A percentile compares a stretch with the other conserved stretches of the same genome.
These are phyloP conservation scores for Cytospora schulzeri DNA, from an alignment of 2,329 filamentous ascomycete genomes.

Conservation along the genomic window DNA sequence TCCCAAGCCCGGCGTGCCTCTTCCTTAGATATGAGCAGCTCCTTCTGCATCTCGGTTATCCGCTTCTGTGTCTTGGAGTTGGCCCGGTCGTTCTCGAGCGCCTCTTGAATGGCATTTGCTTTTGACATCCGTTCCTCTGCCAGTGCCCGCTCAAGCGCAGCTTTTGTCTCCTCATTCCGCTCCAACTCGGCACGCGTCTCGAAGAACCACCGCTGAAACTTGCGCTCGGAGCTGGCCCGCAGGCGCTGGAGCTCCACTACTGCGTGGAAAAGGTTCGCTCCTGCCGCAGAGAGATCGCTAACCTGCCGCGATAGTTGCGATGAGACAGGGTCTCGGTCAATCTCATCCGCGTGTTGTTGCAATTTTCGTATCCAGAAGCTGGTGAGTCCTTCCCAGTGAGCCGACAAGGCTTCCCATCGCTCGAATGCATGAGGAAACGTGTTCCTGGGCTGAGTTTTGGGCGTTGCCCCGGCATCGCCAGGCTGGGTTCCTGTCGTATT, in stretches of 20 bases:
- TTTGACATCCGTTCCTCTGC: conserved; percentile 72
- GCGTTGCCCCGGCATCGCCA: conserved; percentile 38
- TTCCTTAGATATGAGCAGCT: conserved; percentile 92
- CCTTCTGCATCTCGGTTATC: conserved; percentile 87
- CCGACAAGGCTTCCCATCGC: conserved; percentile 93
- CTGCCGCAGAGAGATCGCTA: conserved; percentile 93
- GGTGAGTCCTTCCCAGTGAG: conserved; percentile 96
- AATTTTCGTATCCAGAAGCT: conserved; percentile 95
- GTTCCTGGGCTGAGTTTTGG: conserved; percentile 54
- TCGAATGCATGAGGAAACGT: conserved; percentile 97
- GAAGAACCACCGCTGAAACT: conserved; percentile 98
- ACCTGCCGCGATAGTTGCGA: conserved; percentile 92
- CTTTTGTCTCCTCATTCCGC: conserved; percentile 78
- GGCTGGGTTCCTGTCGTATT: conserved; percentile 31
- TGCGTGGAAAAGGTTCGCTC: conserved; percentile 95
- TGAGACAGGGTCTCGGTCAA: conserved; percentile 79
- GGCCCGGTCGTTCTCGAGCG: conserved; percentile 68
- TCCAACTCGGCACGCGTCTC: conserved; percentile 90
- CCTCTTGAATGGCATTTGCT: conserved; percentile 66
- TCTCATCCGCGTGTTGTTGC: conserved; percentile 85
- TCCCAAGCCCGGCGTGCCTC: conserved; percentile 97
- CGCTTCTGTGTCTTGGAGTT: conserved; percentile 73
- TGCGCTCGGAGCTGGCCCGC: conserved; percentile 91
- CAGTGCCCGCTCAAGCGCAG: conserved; percentile 75
- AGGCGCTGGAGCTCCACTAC: conserved; percentile 94